A percentile compares a stretch with the other conserved stretches of the same genome.
These are phyloP conservation scores for Tricholoma hemisulphureum DNA, from an alignment of 768 basidiomycete species.

Conservation along the genomic window DNA sequence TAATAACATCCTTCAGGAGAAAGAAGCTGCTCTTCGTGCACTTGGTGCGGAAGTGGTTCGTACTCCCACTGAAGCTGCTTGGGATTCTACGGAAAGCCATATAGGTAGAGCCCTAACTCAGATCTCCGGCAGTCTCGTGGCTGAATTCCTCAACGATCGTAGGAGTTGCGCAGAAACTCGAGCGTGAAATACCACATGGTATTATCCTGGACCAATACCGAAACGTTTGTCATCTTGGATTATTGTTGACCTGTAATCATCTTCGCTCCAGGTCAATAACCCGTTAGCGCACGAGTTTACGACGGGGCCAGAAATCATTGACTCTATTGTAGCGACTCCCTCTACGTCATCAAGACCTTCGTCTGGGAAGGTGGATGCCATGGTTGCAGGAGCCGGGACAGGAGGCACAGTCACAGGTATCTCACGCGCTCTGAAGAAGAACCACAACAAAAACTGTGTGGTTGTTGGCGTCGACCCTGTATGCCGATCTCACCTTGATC, in stretches of 20 bases:
- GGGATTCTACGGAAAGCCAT: slow-evolving; percentile 87
- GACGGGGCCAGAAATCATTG: slow-evolving; percentile 91
- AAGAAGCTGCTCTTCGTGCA: slow-evolving; percentile 87
- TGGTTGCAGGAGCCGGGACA: slow-evolving; percentile 89
- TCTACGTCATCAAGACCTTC: slow-evolving; percentile 58
- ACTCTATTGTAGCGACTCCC: slow-evolving; percentile 66
- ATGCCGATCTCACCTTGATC: slow-evolving; percentile 22
- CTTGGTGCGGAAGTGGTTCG: slow-evolving; percentile 94
- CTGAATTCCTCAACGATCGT: slow-evolving; percentile 83
- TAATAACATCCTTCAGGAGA: slow-evolving; percentile 54
- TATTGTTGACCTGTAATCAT: slow-evolving; percentile 5
- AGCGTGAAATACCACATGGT: slow-evolving; percentile 74
- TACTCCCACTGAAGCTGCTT: slow-evolving; percentile 87
- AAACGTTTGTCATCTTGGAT: slow-evolving; percentile 48
- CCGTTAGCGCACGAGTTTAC: slow-evolving; percentile 87
- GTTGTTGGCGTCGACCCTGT: slow-evolving; percentile 94
- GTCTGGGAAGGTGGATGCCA: slow-evolving; percentile 72
- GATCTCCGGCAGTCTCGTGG: slow-evolving; percentile 52
- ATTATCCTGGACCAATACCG: slow-evolving; percentile 93
- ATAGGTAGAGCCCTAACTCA: slow-evolving; percentile 66
- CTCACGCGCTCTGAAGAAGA: slow-evolving; percentile 75
- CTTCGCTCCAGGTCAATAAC: slow-evolving; percentile 61
- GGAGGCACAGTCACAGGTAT: slow-evolving; percentile 94
- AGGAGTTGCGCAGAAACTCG: slow-evolving; percentile 83
- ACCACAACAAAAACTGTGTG: slow-evolving; percentile 67